Evolutionary conservation across 2,329 filamentous ascomycete species (phyloP).

Genomic region (Penicillium sp.): DNA sequence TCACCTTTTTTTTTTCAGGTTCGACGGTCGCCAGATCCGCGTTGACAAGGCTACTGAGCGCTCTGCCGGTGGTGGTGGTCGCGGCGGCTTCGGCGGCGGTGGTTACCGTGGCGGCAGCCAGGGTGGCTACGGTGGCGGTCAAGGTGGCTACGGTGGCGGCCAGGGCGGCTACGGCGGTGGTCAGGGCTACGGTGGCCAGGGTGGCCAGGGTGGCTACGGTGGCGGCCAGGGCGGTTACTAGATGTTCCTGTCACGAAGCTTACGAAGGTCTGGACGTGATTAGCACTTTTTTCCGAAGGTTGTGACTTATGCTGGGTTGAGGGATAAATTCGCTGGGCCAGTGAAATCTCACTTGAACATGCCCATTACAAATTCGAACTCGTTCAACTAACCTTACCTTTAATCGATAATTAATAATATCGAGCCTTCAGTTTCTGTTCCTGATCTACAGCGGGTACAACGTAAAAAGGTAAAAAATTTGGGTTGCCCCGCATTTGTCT

Average conservation of each 20-base stretch:
- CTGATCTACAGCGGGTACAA: background rate
- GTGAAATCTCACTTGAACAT: background rate
- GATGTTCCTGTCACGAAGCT: slow-evolving; percentile 3
- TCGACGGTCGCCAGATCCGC: slow-evolving; percentile 9
- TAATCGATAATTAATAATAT: slow-evolving; percentile 10
- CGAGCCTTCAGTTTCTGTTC: slow-evolving; percentile 2
- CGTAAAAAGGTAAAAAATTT: background rate
- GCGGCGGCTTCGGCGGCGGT: slow-evolving; percentile 2
- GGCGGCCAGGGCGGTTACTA: slow-evolving; percentile 4
- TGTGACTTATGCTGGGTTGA: slow-evolving; percentile 10
- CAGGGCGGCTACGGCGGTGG: background rate
- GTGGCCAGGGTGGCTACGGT: background rate
- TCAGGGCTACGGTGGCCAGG: background rate
- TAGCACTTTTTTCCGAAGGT: slow-evolving; percentile 5
- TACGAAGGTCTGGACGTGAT: slow-evolving; percentile 7
- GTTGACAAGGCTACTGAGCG: slow-evolving; percentile 13
- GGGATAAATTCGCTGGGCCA: slow-evolving; percentile 3
- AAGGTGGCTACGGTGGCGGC: slow-evolving; percentile 2
- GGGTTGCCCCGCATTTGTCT: background rate
- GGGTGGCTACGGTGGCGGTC: slow-evolving; percentile 3
- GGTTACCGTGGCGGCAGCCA: slow-evolving; percentile 5
- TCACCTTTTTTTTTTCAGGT: background rate
- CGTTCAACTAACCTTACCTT: slow-evolving; percentile 4
- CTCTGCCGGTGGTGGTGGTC: slow-evolving; percentile 4
- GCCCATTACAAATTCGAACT: slow-evolving; percentile 8